Evolutionary conservation across 2,329 filamentous ascomycete species (phyloP).

Genomic region (Ceratocystis cacaofunesta): DNA sequence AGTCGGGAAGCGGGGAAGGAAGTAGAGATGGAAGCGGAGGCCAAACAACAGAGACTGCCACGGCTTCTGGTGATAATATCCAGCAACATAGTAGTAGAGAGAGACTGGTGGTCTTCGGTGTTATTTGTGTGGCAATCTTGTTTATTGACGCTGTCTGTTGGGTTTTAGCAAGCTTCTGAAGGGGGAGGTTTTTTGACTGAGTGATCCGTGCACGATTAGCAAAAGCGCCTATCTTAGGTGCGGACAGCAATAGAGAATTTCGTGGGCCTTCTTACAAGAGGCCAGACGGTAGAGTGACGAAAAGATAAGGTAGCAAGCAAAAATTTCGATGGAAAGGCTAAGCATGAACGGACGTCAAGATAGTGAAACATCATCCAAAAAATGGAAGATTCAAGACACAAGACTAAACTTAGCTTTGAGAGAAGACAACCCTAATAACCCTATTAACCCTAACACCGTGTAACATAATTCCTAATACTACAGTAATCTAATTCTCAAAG

Average conservation of each 20-base stretch:
- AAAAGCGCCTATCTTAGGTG: neutral
- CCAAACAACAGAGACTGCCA: constrained; percentile 2
- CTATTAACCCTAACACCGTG: neutral
- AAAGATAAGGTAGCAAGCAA: neutral
- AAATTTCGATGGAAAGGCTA: too few species aligned
- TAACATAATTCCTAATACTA: neutral
- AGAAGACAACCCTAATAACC: neutral
- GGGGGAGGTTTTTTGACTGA: neutral
- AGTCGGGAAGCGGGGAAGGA: constrained; percentile 28
- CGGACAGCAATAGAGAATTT: neutral
- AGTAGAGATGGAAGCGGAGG: constrained; percentile 9
- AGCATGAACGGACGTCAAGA: too few species aligned
- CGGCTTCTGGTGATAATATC: constrained; percentile 12
- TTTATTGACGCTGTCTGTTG: constrained; percentile 2
- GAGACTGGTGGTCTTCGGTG: neutral
- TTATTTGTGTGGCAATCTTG: too few species aligned
- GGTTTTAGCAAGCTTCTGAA: neutral
- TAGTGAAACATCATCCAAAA: neutral
- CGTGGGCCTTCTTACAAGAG: too few species aligned
- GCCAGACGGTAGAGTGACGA: neutral
- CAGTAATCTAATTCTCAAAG: neutral
- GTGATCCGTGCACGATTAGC: neutral
- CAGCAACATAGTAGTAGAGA: constrained; percentile 8
- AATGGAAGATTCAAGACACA: neutral
- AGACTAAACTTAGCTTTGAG: neutral